phyloP scores from a whole-genome alignment of 495 filamentous ascomycete species.

The Xylaria bambusicola region DNA sequence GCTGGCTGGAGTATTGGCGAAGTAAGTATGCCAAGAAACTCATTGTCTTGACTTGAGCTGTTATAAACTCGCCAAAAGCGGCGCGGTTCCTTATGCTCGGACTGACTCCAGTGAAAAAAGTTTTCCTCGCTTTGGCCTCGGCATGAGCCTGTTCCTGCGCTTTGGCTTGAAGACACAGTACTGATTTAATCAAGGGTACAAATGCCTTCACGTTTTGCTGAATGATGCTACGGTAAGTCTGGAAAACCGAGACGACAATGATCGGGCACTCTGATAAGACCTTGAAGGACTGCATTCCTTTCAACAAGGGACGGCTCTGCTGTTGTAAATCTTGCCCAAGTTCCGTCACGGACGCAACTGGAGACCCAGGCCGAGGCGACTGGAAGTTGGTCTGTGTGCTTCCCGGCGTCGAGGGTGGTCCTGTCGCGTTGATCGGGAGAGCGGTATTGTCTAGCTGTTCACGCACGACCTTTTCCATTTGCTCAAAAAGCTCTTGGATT shows the following conservation, averaged over 20 bases:
- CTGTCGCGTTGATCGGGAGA: constrained; percentile 56
- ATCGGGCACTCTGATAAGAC: constrained; percentile 97
- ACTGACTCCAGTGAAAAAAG: constrained; percentile 90
- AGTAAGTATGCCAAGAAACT: constrained; percentile 95
- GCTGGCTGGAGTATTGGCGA: constrained; percentile 80
- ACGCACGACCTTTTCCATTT: constrained; percentile 87
- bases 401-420: constrained; percentile 73
- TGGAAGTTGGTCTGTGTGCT: constrained; percentile 69
- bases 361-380: constrained; percentile 86
- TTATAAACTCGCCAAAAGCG: constrained; percentile 97
- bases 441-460: constrained; percentile 85
- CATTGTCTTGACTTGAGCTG: constrained; percentile 99
- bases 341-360: constrained; percentile 76
- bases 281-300: constrained; percentile 98
- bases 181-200: constrained; percentile 88
- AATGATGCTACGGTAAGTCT: constrained; percentile 80
- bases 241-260: constrained; percentile 97
- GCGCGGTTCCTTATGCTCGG: constrained; percentile 90
- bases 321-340: constrained; percentile 74
- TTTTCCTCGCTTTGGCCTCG: constrained; percentile 72
- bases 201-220: constrained; percentile 86
- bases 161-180: constrained; percentile 84
- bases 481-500: constrained; percentile 93
- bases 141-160: constrained; percentile 91
- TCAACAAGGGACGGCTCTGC: constrained; percentile 73